phyloP scores from a whole-genome alignment of 2,329 filamentous ascomycete genomes.

The Fusarium mundagurra region DNA sequence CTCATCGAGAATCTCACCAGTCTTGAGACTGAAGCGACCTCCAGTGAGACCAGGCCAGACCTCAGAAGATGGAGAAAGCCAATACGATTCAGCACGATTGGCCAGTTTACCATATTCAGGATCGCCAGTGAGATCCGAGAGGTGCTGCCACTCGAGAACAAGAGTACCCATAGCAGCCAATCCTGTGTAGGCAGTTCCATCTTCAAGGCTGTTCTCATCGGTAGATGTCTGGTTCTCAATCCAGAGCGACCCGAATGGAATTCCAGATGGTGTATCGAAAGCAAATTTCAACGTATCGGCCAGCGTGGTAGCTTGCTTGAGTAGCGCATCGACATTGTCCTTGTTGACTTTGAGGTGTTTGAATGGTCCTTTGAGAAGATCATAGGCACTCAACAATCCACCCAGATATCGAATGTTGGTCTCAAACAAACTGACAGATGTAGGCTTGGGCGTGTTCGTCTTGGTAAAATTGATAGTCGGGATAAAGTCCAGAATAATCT shows the following conservation, averaged over 20 bases:
- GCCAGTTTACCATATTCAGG: neutral
- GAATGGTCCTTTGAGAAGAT: constrained; percentile 54
- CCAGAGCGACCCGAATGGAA: neutral
- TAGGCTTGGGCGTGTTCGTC: constrained; percentile 3
- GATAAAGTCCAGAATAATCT: constrained; percentile 10
- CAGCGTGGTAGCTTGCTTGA: constrained; percentile 68
- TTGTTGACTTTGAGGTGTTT: constrained; percentile 48
- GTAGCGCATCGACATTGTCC: constrained; percentile 60
- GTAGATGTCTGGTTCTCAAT: constrained; percentile 9
- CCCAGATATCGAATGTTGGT: constrained; percentile 65
- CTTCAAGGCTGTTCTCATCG: neutral
- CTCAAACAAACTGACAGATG: constrained; percentile 62
- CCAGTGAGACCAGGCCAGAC: constrained; percentile 19
- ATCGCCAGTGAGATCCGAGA: constrained; percentile 12
- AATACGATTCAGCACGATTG: constrained; percentile 1
- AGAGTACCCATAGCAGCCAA: constrained; percentile 9
- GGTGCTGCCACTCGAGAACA: constrained; percentile 18
- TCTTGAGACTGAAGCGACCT: constrained; percentile 5
- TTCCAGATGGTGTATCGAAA: constrained; percentile 8
- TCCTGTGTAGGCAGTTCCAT: neutral
- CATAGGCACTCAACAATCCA: constrained; percentile 61
- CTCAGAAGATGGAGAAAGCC: constrained; percentile 12
- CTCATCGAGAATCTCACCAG: constrained; percentile 40
- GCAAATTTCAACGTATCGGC: constrained; percentile 56
- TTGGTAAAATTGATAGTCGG: constrained; percentile 9